Evolutionary conservation across 164 flowering plant species (phyloP), one percentile per base, ranked within the genome.

Genomic region (Kingdonia uniflora): DNA sequence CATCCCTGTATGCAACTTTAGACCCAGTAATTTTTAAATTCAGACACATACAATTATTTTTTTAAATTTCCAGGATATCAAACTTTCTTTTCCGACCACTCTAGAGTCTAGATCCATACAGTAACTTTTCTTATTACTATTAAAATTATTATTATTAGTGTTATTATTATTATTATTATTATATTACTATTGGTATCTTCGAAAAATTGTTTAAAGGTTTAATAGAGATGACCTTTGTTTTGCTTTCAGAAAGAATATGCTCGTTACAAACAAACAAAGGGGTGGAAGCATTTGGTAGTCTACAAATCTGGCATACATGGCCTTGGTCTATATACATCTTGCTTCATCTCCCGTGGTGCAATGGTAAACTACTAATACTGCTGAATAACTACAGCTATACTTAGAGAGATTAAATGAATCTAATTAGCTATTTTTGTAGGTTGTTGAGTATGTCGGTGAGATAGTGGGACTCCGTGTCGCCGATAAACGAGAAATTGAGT

Each of bases 281-380:
- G 79, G 35, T 80, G 85, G 90, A 75, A 72, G 49, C 68, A 74
- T 60, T 67, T 83, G 67, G 90, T 83, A 11, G 85, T 83, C 13
- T 83, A 83, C 65, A 83, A 83, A 64, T 83, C 90, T 48, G 84
- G 79, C 58, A 83, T 83, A 42, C 90, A 83, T 74, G 90, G 76
- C 25, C 84, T 83, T 59, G 90, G 90, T 60, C 90, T 83, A 45
- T 83, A 83, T 72, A 83, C 90, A 29, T 80, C 84, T 55, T 74
- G 65, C 49, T 78, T 78, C 72, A 78, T 83, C 56, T 64, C 71
- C 7, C 79, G 79, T 43, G 79, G 85, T 25, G 80, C 79, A 57
- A 83, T 83, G 85, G 90, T 82, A 52, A 63, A 68, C 56, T 55
- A 33, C 16, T 16, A 39, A n/a, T n/a, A n/a, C n/a, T n/a, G n/a